Evolutionary conservation across 2,329 filamentous ascomycete genomes (phyloP), one percentile per base, ranked within the genome.

Genomic region (Paraphaeosphaeria minitans): DNA sequence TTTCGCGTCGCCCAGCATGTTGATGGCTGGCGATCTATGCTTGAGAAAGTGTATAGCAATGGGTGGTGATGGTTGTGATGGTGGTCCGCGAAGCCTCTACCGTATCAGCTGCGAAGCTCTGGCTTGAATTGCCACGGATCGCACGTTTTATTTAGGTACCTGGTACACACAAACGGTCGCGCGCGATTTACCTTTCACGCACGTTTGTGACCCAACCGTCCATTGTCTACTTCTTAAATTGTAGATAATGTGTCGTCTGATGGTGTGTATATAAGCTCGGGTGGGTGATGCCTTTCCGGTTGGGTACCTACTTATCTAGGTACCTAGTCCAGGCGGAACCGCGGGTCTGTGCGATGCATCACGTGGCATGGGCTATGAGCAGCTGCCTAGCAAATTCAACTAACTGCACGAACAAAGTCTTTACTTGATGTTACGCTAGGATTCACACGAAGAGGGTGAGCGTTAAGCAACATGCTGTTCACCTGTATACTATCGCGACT

Each of bases 1-100:
- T 33, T 70, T 67, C 3, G 61, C 60, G 47, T 71, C 68, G 0
- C 63, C 63, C 21, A 70, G 58, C 69, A 72, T 71, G 3, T 52
- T 64, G 56, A 29, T 29, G 42, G 14, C 27, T 47, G 22, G 21
- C 37, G 39, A 37, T 37, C 31, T 37, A 9, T 54, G 13, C 33
- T 6, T 48, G 31, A 33, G 5, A 48, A 14, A n/a, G 27, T n/a
- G 29, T 39, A 22, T 31, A 24, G 21, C 21, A 21, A 3, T 42
- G 12, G 29, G 16, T 9, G n/a, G 39, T 16, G 24, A 4, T 43
- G 39, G 16, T 16, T 3, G 16, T 29, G 27, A 8, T 29, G 27
- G 37, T 43, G 39, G 16, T 16, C 7, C 27, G 22, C 37, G 9
- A 39, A 39, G 2, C 19, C n/a, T 12, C 33, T 14, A n/a, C n/a